These are phyloP conservation scores for Nicotiana attenuata DNA, from an alignment of 257 asterid genomes.

Conservation along the genomic window DNA sequence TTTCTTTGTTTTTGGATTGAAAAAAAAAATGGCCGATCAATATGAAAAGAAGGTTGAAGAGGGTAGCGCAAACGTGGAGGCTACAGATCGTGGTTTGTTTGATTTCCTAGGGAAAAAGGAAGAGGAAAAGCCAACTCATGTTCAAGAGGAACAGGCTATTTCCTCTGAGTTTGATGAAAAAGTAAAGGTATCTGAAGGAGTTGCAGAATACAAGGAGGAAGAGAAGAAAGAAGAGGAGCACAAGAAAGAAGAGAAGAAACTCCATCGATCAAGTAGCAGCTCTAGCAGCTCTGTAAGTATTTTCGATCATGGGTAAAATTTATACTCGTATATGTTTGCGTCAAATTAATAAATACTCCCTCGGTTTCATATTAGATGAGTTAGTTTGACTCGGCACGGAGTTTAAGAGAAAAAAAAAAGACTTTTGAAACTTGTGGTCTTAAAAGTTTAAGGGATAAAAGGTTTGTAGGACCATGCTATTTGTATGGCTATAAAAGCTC, in stretches of 20 bases:
- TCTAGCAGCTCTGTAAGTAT: conserved; percentile 82
- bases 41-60: conserved; percentile 21
- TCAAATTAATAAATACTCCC: neutral
- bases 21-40: conserved; percentile 49
- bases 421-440: too few relatives aligned
- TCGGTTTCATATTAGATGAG: too few relatives aligned
- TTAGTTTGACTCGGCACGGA: too few relatives aligned
- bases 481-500: too few relatives aligned
- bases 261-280: conserved; percentile 38
- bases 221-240: conserved; percentile 24
- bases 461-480: too few relatives aligned
- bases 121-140: conserved; percentile 40
- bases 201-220: conserved; percentile 16
- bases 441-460: too few relatives aligned
- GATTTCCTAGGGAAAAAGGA: conserved; percentile 45
- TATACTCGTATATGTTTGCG: neutral
- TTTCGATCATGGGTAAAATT: neutral
- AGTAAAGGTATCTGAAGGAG: conserved; percentile 38
- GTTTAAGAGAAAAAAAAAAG: too few relatives aligned
- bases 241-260: conserved; percentile 42
- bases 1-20: neutral
- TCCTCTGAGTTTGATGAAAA: conserved; percentile 50
- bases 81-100: conserved; percentile 60
- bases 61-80: conserved; percentile 30
- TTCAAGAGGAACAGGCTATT: conserved; percentile 26